Evolutionary conservation across 208 protist species (phyloP), one percentile per base, ranked within the genome.

Genomic region (Leishmania gerbilli): DNA sequence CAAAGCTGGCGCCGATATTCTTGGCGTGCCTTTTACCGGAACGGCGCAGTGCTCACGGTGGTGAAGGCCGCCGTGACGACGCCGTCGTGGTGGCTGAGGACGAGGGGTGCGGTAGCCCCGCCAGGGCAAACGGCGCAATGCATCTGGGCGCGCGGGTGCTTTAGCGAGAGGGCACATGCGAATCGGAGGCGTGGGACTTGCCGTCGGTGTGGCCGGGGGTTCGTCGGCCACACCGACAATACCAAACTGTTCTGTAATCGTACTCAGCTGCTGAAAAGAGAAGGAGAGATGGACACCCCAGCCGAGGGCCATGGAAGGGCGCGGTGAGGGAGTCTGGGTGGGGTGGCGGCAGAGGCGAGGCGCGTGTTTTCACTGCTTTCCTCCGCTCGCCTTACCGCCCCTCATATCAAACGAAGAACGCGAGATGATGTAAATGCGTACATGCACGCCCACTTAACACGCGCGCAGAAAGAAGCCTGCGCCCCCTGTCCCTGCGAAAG

Each of bases 1-100:
- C 81, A 34, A 92, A 89, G 81, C 74, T 90, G 27, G 37, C 86
- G 42, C 87, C 85, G n/a, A 90, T 92, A n/a, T 81, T 82, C 15
- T 37, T 89, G 40, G 89, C 87, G 6, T 90, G 85, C 74, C 51
- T 89, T 6, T 78, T 92, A 31, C 89, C 87, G 15, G 79, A 86
- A 67, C 81, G 80, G 19, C 74, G 58, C 60, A 40, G 11, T 15
- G 45, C 71, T n/a, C 34, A 34, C 64, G 17, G 76, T 71, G 37
- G 68, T 51, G 71, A 53, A 13, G 42, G 68, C 68, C 40, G 8
- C 40, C 24, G 1, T 13, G 68, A 31, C 65, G 37, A 45, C 42
- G 40, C 68, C 6, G 8, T 72, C 68, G 68, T 42, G 13, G 42
- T 42, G 8, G 21, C 17, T 17, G 40, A 42, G 34, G 40, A 27